Conservation (phyloP, 2,329 filamentous ascomycete species). For the Phialophora verrucosa region DNA sequence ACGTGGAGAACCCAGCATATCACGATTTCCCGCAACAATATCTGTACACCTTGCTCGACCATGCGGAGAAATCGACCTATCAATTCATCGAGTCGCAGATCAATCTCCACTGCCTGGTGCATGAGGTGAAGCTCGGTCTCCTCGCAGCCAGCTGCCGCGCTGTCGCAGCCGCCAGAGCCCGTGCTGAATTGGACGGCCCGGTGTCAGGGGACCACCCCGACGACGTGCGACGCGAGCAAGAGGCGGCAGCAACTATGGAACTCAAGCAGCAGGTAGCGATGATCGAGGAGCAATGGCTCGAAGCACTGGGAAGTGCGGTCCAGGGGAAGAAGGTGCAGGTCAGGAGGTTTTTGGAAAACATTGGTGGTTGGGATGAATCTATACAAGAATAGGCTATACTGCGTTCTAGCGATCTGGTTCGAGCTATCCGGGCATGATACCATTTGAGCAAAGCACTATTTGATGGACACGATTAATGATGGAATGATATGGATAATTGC, state of each 20-base stretch:
- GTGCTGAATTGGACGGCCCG: slow-evolving; percentile 41
- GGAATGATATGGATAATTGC: slow-evolving; percentile 9
- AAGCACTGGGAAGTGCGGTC: slow-evolving; percentile 80
- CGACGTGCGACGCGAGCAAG: slow-evolving; percentile 65
- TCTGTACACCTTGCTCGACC: slow-evolving; percentile 80
- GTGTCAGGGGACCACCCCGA: slow-evolving; percentile 46
- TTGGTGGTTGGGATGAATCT: slow-evolving; percentile 84
- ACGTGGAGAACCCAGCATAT: slow-evolving; percentile 84
- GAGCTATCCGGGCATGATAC: slow-evolving; percentile 4
- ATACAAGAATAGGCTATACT: slow-evolving; percentile 15
- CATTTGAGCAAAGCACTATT: slow-evolving; percentile 12
- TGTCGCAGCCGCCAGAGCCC: slow-evolving; percentile 67
- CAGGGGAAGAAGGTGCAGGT: slow-evolving; percentile 75
- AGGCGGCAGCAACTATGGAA: slow-evolving; percentile 75
- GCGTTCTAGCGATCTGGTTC: slow-evolving; percentile 9
- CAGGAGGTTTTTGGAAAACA: slow-evolving; percentile 72
- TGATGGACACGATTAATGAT: slow-evolving; percentile 18
- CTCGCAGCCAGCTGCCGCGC: slow-evolving; percentile 71
- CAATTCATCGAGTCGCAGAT: slow-evolving; percentile 97
- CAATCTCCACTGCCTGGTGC: slow-evolving; percentile 85
- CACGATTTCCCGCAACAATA: slow-evolving; percentile 84
- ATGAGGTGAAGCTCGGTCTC: slow-evolving; percentile 84
- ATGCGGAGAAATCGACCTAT: slow-evolving; percentile 90
- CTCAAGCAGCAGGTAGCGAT: slow-evolving; percentile 91
- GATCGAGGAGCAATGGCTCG: slow-evolving; percentile 89